Percentiles rank a stretch among this genome's conserved stretches.
Evolutionary conservation across 176 grass and related monocot genomes (phyloP).

Genomic region (Rhynchospora tenuis): DNA sequence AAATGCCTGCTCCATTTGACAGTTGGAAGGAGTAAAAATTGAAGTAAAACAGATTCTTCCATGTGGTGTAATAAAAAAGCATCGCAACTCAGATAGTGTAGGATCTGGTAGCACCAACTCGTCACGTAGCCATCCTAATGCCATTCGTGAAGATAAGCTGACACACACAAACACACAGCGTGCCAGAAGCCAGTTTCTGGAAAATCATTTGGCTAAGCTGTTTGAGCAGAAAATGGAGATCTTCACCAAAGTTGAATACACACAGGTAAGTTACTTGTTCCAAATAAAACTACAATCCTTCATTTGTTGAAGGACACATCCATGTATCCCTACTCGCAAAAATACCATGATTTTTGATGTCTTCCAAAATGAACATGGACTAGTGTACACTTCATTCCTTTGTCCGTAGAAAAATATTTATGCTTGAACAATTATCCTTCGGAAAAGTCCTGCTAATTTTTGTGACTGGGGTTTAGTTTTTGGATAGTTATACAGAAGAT

Average conservation of each 20-base stretch:
- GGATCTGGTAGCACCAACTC: conserved; percentile 65
- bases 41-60: conserved; percentile 90
- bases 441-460: not conserved
- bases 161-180: conserved; percentile 68
- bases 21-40: conserved; percentile 74
- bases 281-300: not conserved
- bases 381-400: not conserved
- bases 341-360: not conserved
- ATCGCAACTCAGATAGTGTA: conserved; percentile 85
- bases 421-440: not conserved
- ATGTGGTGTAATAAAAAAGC: conserved; percentile 69
- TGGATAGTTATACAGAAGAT: not conserved
- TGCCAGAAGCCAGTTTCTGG: conserved; percentile 91
- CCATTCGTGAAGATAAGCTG: conserved; percentile 71
- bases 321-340: not conserved
- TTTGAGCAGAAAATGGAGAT: conserved; percentile 99
- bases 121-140: conserved; percentile 91
- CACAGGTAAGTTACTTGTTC: conserved; percentile 49
- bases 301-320: not conserved
- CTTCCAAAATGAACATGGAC: not conserved
- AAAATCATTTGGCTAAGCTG: conserved; percentile 95
- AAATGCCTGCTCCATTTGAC: conserved; percentile 22
- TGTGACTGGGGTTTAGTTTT: not conserved
- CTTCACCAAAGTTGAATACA: conserved; percentile 98
- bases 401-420: not conserved